Evolutionary conservation across 73 alveolate genomes (phyloP).

Genomic region (Durusdinium trenchii): DNA sequence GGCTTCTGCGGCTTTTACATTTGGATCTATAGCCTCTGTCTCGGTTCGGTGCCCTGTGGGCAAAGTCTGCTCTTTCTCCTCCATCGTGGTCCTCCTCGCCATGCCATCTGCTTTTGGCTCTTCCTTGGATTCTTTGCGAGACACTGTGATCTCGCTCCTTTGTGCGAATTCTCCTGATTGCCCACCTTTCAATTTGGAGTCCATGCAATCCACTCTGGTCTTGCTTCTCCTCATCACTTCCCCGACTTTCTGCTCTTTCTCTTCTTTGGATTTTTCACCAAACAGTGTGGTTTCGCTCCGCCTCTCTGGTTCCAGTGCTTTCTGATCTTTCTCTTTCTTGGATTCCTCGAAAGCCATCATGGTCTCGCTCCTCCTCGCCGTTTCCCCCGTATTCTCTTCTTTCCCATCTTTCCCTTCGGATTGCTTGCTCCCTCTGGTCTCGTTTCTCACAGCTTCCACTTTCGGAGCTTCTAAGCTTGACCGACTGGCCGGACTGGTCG

Average conservation of each 20-base stretch:
- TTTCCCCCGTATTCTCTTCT: background rate
- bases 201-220: background rate
- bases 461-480: background rate
- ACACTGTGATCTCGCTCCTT: too few species aligned
- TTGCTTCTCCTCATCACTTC: background rate
- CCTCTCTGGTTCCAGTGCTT: background rate
- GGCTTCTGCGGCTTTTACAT: background rate
- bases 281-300: background rate
- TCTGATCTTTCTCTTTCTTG: background rate
- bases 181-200: background rate
- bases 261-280: background rate
- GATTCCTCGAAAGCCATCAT: background rate
- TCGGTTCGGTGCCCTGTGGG: too few species aligned
- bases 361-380: background rate
- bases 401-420: background rate
- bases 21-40: too few species aligned
- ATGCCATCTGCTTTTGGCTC: too few species aligned
- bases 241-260: background rate
- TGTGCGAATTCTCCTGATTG: too few species aligned
- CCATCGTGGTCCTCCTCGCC: too few species aligned
- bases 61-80: too few species aligned
- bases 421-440: background rate
- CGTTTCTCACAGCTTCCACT: background rate
- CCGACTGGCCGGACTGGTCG: too few species aligned
- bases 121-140: too few species aligned